phyloP scores from a whole-genome alignment of 371 early-diverging fungal genomes.

The Mortierella sp. region DNA sequence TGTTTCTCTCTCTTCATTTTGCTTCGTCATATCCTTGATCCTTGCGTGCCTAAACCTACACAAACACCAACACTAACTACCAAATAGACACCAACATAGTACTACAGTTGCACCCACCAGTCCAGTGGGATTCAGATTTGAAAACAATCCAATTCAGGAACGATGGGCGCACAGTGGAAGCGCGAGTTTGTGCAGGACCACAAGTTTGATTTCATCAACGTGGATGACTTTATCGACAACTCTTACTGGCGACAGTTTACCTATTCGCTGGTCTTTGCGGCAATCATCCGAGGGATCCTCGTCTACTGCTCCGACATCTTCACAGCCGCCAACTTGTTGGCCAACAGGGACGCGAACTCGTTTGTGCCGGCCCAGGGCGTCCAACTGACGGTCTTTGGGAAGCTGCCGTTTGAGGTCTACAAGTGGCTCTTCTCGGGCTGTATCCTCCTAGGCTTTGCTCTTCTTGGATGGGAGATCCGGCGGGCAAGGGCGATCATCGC shows the following conservation, averaged over 20 bases:
- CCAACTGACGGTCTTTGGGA: slow-evolving; percentile 56
- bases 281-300: slow-evolving; percentile 80
- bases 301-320: slow-evolving; percentile 82
- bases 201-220: slow-evolving; percentile 90
- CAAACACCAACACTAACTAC: background rate
- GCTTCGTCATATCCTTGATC: background rate
- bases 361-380: slow-evolving; percentile 47
- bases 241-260: slow-evolving; percentile 60
- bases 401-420: slow-evolving; percentile 60
- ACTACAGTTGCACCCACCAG: background rate
- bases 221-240: slow-evolving; percentile 78
- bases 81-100: background rate
- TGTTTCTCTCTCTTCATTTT: background rate
- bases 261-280: slow-evolving; percentile 75
- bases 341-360: slow-evolving; percentile 40
- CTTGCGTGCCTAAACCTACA: background rate
- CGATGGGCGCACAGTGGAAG: slow-evolving; percentile 78
- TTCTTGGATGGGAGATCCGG: slow-evolving; percentile 79
- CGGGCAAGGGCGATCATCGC: slow-evolving; percentile 77
- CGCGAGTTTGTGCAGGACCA: slow-evolving; percentile 86
- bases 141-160: background rate
- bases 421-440: slow-evolving; percentile 81
- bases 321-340: slow-evolving; percentile 71
- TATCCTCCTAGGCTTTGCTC: slow-evolving; percentile 75
- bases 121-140: background rate